Conservation (phyloP, 768 basidiomycete genomes). For the Lactarius akahatsu region DNA sequence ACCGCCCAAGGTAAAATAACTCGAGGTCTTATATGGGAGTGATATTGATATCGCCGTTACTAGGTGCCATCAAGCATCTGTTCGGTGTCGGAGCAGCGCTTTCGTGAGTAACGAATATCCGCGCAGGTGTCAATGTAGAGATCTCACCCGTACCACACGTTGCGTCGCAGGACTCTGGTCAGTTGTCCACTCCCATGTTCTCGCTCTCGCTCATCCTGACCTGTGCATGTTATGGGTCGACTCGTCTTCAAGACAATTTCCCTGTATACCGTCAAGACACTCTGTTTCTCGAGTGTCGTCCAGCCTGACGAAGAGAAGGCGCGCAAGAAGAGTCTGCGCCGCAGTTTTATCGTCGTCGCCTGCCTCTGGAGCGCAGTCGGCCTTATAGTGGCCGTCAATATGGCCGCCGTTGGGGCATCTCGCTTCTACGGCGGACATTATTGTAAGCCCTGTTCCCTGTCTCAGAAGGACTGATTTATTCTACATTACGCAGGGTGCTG, state of each 20-base stretch:
- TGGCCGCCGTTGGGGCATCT: constrained; percentile 33
- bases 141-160: background rate
- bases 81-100: constrained; percentile 2
- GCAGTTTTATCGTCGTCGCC: constrained; percentile 30
- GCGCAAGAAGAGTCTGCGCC: background rate
- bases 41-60: background rate
- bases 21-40: background rate
- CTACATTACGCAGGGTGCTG: constrained; percentile 46
- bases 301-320: background rate
- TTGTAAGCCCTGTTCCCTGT: constrained; percentile 34
- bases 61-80: constrained; percentile 7
- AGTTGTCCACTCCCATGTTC: background rate
- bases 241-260: constrained; percentile 36
- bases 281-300: constrained; percentile 34
- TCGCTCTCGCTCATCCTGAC: background rate
- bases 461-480: background rate
- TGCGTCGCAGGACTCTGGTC: background rate
- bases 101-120: background rate
- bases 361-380: constrained; percentile 41
- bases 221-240: background rate
- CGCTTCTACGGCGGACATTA: constrained; percentile 46
- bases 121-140: background rate
- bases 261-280: constrained; percentile 40
- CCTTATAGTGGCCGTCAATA: constrained; percentile 41
- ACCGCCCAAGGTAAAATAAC: constrained; percentile 3